Percentiles rank a stretch among this genome's conserved stretches.
phyloP scores from a whole-genome alignment of 2,329 filamentous ascomycete species.

The Fusarium oxysporum region DNA sequence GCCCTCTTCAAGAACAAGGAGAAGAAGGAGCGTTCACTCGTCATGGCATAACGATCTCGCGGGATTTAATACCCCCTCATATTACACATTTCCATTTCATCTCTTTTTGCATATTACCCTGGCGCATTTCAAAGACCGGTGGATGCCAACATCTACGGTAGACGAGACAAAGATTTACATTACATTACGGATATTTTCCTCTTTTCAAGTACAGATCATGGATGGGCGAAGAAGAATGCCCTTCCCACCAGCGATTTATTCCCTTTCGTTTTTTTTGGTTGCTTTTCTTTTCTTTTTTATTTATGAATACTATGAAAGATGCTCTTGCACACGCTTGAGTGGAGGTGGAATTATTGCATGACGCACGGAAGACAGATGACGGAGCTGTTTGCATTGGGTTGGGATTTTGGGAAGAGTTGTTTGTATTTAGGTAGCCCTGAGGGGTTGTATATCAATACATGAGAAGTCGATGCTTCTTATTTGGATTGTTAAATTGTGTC shows the following conservation, averaged over 20 bases:
- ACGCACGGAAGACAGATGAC: constrained; percentile 34
- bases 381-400: constrained; percentile 36
- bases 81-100: neutral
- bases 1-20: constrained; percentile 68
- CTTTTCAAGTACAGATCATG: constrained; percentile 23
- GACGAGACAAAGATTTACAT: constrained; percentile 29
- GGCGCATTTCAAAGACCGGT: constrained; percentile 27
- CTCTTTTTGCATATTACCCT: constrained; percentile 9
- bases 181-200: neutral
- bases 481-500: neutral
- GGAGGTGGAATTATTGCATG: constrained; percentile 24
- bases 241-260: constrained; percentile 32
- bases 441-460: constrained; percentile 9
- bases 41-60: constrained; percentile 42
- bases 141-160: constrained; percentile 10
- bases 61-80: neutral
- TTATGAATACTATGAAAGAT: constrained; percentile 21
- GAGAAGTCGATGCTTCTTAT: neutral
- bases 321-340: constrained; percentile 28
- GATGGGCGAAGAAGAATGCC: constrained; percentile 21
- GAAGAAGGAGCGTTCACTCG: constrained; percentile 53
- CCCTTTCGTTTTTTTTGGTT: constrained; percentile 8
- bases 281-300: neutral
- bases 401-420: neutral
- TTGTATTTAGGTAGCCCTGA: neutral